Evolutionary conservation across 1,139 yeast species (phyloP), one percentile per base, ranked within the genome.

Genomic region (Taphrina flavorubra): DNA sequence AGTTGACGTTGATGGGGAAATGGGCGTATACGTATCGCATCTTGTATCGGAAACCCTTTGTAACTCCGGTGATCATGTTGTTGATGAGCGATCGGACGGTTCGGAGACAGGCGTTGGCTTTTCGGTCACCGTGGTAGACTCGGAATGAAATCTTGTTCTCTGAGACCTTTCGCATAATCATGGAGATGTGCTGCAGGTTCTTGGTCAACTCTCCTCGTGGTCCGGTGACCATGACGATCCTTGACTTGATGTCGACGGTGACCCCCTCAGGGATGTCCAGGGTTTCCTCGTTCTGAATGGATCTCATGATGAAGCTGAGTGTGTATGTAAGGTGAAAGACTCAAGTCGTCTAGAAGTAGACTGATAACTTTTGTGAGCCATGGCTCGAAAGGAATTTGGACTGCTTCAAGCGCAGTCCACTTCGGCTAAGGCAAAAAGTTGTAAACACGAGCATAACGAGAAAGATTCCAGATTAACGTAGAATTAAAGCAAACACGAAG

Each of bases 21-120:
- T 95, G 99, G 88, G 99, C 99, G 82, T 94, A 95, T 76, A 94
- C 99, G 83, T 92, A 92, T 87, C 98, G 91, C 97, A 94, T 88
- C 92, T 94, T 94, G 96, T 94, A 94, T 85, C 89, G 88, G 96
- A 85, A 94, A 83, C 99, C 73, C 65, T 56, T 89, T 82, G 99
- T 94, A 80, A 94, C 99, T 89, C 99, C 99, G 76, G 90, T 90
- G 85, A 94, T 84, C 87, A 94, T 83, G 91, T 95, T 94, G 80
- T 91, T 81, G 79, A 94, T 86, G 81, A 94, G 85, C 76, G 98
- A 90, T 86, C 92, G 92, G 83, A 94, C 98, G 74, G 99, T 94
- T 87, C 98, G 92, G 82, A 94, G 87, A 81, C 97, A 91, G 81
- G 99, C 99, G 82, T 94, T 98, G 85, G 94, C 99, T 88, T 94